Evolutionary conservation across 768 basidiomycete genomes (phyloP), one percentile per base, ranked within the genome.

Genomic region (Sporobolomyces phaffii): DNA sequence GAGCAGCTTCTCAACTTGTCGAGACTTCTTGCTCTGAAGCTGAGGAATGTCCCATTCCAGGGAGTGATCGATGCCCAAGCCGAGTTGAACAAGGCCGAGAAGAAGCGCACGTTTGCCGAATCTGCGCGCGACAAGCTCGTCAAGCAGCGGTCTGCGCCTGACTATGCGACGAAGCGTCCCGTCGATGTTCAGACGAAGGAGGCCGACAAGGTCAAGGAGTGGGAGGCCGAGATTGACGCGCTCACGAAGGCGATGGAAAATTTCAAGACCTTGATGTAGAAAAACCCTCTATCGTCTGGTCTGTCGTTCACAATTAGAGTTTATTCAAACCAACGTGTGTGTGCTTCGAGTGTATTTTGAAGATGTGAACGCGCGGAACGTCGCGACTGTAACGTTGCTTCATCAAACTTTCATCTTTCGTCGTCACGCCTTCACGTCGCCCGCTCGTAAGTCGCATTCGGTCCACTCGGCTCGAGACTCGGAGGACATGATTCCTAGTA

Each of bases 51-150:
- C 40, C 3, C 22, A 18, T 40, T 40, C 20, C 72, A 96, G 91
- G 91, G 93, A 29, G 85, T 93, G 45, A 86, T 99, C 22, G 88
- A 98, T 78, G 79, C 94, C 9, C 86, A 90, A 50, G 84, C 83
- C 3, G 94, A 98, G 78, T 88, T 96, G 49, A 80, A 83, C 44
- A 97, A 93, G 78, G 86, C 87, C 67, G 85, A 90, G 75, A 97
- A 96, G 84, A 96, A 93, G 78, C 82, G 89, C 3, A 84, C 87
- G 43, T 79, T 91, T 14, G 86, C 84, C 3, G 80, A 82, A 58
- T 69, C 88, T 56, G 87, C 84, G 70, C 79, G 88, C 47, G 84
- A 86, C 60, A 97, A 96, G 81, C 79, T 94, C 48, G 44, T 65
- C 45, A 40, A 49, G 45, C 61, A 66, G n/a, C 57, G 87, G 68